A percentile compares a stretch with the other conserved stretches of the same genome.
These are phyloP conservation scores for Phalaenopsis equestris DNA, from an alignment of 106 monocot genomes.

Conservation along the genomic window DNA sequence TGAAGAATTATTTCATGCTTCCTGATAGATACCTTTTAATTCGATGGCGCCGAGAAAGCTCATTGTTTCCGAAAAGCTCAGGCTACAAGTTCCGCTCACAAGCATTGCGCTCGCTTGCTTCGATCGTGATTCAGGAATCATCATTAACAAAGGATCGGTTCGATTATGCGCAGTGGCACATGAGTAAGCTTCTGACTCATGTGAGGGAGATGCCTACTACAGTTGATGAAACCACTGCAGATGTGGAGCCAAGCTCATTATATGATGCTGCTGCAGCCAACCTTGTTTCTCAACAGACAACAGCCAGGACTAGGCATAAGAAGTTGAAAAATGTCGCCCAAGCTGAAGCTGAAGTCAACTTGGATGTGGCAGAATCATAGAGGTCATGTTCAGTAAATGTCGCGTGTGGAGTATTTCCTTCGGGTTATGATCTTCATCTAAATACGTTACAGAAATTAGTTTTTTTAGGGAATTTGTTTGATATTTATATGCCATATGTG, in stretches of 20 bases:
- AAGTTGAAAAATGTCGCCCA: conserved; percentile 15
- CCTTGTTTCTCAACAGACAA: background rate
- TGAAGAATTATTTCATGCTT: conserved; percentile 65
- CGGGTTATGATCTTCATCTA: no score
- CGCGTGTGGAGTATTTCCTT: no score
- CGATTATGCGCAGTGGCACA: conserved; percentile 52
- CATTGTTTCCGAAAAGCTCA: conserved; percentile 52
- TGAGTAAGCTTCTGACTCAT: conserved; percentile 64
- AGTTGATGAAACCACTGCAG: conserved; percentile 27
- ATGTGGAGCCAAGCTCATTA: conserved; percentile 18
- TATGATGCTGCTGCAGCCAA: conserved; percentile 14
- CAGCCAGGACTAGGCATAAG: conserved; percentile 20
- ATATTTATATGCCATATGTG: no score
- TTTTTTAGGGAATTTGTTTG: no score
- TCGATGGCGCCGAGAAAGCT: conserved; percentile 66
- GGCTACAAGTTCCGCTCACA: conserved; percentile 56
- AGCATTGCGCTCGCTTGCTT: conserved; percentile 54
- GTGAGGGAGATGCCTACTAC: conserved; percentile 65
- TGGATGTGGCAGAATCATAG: background rate
- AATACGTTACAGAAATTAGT: no score
- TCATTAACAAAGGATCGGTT: conserved; percentile 66
- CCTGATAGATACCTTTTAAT: conserved; percentile 56
- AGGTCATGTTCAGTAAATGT: no score
- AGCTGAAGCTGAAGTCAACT: background rate
- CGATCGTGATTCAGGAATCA: conserved; percentile 67